Percentiles rank a stretch among this genome's conserved stretches.
phyloP scores from a whole-genome alignment of 2,329 filamentous ascomycete genomes.

The Fusarium metavorans region DNA sequence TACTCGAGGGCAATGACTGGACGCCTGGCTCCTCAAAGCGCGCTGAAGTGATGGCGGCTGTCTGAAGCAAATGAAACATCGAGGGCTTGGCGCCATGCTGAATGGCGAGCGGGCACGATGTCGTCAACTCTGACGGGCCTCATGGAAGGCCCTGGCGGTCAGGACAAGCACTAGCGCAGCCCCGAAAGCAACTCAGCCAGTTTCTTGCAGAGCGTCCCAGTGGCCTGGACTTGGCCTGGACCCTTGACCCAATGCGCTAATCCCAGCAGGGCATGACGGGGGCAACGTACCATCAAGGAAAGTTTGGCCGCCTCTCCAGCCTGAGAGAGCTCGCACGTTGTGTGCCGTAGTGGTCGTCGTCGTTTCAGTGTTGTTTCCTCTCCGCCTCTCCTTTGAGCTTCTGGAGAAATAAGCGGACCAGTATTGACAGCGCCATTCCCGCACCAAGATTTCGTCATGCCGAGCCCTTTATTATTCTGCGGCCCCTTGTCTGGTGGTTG shows the following conservation, averaged over 20 bases:
- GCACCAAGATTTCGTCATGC: slow-evolving; percentile 37
- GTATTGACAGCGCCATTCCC: slow-evolving; percentile 29
- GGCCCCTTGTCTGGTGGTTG: slow-evolving; percentile 19
- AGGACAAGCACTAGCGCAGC: slow-evolving; percentile 24
- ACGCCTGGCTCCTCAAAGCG: not conserved
- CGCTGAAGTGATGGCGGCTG: not conserved
- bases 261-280: slow-evolving; percentile 4
- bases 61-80: slow-evolving; percentile 13
- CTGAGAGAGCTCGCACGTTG: slow-evolving; percentile 9
- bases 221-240: slow-evolving; percentile 28
- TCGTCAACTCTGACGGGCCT: slow-evolving; percentile 14
- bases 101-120: not conserved
- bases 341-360: slow-evolving; percentile 14
- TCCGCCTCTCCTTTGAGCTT: not conserved
- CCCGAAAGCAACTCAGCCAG: slow-evolving; percentile 5
- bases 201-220: not conserved
- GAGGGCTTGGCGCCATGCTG: slow-evolving; percentile 1
- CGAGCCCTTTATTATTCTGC: slow-evolving; percentile 28
- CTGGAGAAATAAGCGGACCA: slow-evolving; percentile 2
- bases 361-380: slow-evolving; percentile 6
- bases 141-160: slow-evolving; percentile 20
- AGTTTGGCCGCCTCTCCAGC: slow-evolving; percentile 3
- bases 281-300: slow-evolving; percentile 4
- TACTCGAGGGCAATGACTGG: not conserved
- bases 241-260: slow-evolving; percentile 16